Evolutionary conservation across 805 yeast species (phyloP).

Genomic region (Metschnikowia henanensis): DNA sequence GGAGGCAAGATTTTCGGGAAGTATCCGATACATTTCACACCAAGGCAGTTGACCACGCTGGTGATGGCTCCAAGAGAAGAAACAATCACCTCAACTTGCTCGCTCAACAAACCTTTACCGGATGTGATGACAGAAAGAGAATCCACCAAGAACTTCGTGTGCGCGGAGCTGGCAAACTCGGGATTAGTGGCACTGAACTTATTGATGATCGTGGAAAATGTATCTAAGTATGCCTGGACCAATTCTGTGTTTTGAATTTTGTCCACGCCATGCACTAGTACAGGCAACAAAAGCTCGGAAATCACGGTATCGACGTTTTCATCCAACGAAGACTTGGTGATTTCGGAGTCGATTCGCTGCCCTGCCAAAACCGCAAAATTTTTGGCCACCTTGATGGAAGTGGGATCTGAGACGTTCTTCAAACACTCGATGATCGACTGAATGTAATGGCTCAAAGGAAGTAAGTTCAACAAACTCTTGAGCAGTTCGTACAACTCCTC

Average conservation of each 20-base stretch:
- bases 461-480: conserved; percentile 60
- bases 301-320: conserved; percentile 51
- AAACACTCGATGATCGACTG: conserved; percentile 51
- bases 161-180: conserved; percentile 36
- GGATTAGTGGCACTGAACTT: conserved; percentile 49
- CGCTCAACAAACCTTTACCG: conserved; percentile 52
- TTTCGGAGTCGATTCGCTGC: conserved; percentile 68
- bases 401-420: conserved; percentile 30
- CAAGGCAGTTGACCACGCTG: conserved; percentile 68
- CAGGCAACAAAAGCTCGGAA: conserved; percentile 50
- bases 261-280: conserved; percentile 42
- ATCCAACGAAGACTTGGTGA: conserved; percentile 40
- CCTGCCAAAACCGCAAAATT: conserved; percentile 64
- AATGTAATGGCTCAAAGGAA: conserved; percentile 76
- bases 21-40: conserved; percentile 81
- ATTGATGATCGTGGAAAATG: conserved; percentile 59
- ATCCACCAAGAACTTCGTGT: conserved; percentile 46
- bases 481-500: conserved; percentile 54
- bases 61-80: conserved; percentile 74
- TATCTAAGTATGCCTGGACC: conserved; percentile 68
- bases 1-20: conserved; percentile 86
- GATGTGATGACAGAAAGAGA: conserved; percentile 51
- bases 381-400: conserved; percentile 54
- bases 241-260: conserved; percentile 45
- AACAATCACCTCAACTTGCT: conserved; percentile 62